Percentiles rank a stretch among this genome's conserved stretches.
Conservation (phyloP, 257 asterid species). For the Fraxinus anomala region DNA sequence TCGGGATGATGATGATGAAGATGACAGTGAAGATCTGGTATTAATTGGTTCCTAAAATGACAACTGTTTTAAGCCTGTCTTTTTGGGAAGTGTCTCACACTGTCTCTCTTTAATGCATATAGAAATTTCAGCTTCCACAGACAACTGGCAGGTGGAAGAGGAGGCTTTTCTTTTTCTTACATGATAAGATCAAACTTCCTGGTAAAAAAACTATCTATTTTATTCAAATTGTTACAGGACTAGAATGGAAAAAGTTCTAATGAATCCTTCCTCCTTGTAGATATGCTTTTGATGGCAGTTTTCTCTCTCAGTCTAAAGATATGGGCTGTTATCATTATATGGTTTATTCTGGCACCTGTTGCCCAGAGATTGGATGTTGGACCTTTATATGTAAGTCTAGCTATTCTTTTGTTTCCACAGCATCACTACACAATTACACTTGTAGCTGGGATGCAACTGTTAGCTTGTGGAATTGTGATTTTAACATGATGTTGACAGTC, state of each 20-base stretch:
- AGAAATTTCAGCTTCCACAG: conserved; percentile 78
- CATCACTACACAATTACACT: background rate
- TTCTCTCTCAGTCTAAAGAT: conserved; percentile 67
- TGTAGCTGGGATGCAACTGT: background rate
- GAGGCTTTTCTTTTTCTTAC: conserved; percentile 60
- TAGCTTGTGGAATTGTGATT: background rate
- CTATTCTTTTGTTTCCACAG: conserved; percentile 12
- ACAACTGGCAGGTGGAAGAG: conserved; percentile 80
- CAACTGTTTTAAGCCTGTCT: background rate
- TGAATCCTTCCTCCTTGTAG: conserved; percentile 38
- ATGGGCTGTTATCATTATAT: conserved; percentile 63
- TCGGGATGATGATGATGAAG: conserved; percentile 58
- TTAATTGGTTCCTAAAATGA: conserved; percentile 20
- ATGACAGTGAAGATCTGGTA: conserved; percentile 77
- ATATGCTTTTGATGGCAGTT: conserved; percentile 78
- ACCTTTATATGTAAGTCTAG: conserved; percentile 77
- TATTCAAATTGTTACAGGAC: conserved; percentile 3
- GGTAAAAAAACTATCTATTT: conserved; percentile 48
- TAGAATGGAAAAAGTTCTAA: conserved; percentile 30
- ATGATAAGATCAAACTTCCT: conserved; percentile 72
- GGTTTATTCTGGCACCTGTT: conserved; percentile 81
- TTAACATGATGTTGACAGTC: background rate
- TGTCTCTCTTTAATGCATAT: conserved; percentile 18
- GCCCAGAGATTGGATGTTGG: conserved; percentile 72
- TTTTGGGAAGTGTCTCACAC: conserved; percentile 23